phyloP scores from a whole-genome alignment of 495 filamentous ascomycete genomes.

The Cladorrhinum samala region DNA sequence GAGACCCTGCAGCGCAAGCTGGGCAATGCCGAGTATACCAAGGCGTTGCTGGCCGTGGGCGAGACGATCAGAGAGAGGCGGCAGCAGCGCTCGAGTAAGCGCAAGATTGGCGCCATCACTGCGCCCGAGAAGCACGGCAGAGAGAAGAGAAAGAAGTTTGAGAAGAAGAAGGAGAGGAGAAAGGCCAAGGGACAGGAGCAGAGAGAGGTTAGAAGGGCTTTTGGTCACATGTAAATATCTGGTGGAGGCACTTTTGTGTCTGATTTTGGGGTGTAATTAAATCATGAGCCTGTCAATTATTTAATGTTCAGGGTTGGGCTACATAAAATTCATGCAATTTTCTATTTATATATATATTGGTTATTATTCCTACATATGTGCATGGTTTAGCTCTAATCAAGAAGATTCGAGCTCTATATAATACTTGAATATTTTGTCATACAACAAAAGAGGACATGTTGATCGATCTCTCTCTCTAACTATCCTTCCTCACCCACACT shows the following conservation, averaged over 20 bases:
- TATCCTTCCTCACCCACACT: too few species aligned
- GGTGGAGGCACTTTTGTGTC: too few species aligned
- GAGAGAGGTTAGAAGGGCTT: constrained; percentile 52
- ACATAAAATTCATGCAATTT: too few species aligned
- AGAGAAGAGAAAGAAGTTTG: constrained; percentile 79
- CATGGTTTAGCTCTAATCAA: too few species aligned
- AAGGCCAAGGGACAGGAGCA: constrained; percentile 68
- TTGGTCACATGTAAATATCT: constrained; percentile 5
- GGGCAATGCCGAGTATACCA: constrained; percentile 72
- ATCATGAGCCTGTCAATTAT: background rate
- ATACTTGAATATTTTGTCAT: too few species aligned
- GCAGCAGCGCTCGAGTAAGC: constrained; percentile 67
- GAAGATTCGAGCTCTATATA: too few species aligned
- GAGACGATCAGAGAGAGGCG: constrained; percentile 62
- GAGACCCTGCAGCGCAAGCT: constrained; percentile 72
- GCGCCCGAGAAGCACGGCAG: constrained; percentile 70
- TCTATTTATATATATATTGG: too few species aligned
- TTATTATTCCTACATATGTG: too few species aligned
- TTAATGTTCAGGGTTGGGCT: too few species aligned
- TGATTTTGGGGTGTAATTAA: background rate
- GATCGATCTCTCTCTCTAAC: too few species aligned
- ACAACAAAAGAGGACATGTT: too few species aligned
- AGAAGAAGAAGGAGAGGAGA: constrained; percentile 75
- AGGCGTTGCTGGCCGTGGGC: constrained; percentile 59
- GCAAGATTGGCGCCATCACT: constrained; percentile 76